Evolutionary conservation across 352 stramenopile genomes (phyloP), one percentile per base, ranked within the genome.

Genomic region (Phytophthora quininea): DNA sequence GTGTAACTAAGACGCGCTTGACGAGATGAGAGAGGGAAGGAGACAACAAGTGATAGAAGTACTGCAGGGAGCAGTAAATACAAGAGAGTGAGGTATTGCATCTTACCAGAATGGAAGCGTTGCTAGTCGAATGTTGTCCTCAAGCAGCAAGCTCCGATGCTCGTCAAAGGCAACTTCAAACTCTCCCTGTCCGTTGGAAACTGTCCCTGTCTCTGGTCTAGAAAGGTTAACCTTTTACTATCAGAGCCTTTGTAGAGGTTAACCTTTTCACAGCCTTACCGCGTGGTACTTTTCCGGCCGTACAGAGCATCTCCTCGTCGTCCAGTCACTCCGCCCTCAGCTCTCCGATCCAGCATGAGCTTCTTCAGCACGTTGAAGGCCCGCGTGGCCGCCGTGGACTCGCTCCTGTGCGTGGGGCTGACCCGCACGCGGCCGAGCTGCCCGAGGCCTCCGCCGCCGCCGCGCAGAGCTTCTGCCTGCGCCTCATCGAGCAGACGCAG

Each of bases 391-490:
- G 80, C 85, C 55, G 87, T 97, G 51, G 86, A 99, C 77, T 99
- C 97, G 52, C 84, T 99, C 55, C 86, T 99, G 3, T 99, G 98
- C 78, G 91, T 99, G 37, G 98, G 98, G 8, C 82, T 99, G 5
- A 99, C 79, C 98, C 97, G 48, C 98, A 99, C 69, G 77, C 79
- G 11, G 67, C 68, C 0, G 90, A 97, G 67, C 79, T 98, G 9
- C 72, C 83, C 0, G 83, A 92, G 52, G 55, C 89, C 27, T 95
- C 89, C 31, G 95, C 92, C 33, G 88, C 92, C 15, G 95, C 94
- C 8, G 96, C 97, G 6, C 93, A 97, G 74, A 73, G 74, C 29
- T 99, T 99, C 80, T 99, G 97, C 80, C 82, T 96, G 46, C 86
- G 77, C 32, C 82, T 99, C 47, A 99, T 99, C 64, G 86, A 98